These are phyloP conservation scores for Waltiozyma sp. DNA, from an alignment of 1,139 yeast genomes.

Conservation along the genomic window DNA sequence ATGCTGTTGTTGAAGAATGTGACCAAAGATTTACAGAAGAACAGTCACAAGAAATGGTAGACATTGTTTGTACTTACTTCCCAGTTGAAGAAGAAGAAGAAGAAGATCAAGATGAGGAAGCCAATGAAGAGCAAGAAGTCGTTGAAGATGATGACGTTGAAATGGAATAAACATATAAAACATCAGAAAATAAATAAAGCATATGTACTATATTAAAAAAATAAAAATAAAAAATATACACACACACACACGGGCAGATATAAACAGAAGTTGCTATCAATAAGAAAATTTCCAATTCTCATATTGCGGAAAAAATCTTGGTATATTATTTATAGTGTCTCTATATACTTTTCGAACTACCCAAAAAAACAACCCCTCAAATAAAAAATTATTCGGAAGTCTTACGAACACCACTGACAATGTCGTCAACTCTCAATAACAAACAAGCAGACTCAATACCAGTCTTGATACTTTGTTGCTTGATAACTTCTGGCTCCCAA, in stretches of 20 bases:
- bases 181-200: neutral
- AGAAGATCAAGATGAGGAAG: slow-evolving; percentile 6
- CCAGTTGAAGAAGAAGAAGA: slow-evolving; percentile 24
- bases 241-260: too few species aligned
- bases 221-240: too few species aligned
- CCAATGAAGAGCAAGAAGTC: slow-evolving; percentile 5
- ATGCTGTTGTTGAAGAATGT: slow-evolving; percentile 81
- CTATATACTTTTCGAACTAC: too few species aligned
- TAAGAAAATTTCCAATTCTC: too few species aligned
- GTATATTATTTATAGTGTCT: too few species aligned
- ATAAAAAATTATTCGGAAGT: slow-evolving; percentile 17
- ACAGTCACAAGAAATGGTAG: slow-evolving; percentile 43
- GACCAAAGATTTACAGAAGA: slow-evolving; percentile 68
- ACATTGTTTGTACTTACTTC: slow-evolving; percentile 36
- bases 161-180: neutral
- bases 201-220: neutral
- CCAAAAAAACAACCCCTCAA: too few species aligned
- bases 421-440: slow-evolving; percentile 90
- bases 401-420: slow-evolving; percentile 87
- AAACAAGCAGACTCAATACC: slow-evolving; percentile 96
- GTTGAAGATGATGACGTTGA: slow-evolving; percentile 3
- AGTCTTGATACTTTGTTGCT: slow-evolving; percentile 92
- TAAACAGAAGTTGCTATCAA: too few species aligned
- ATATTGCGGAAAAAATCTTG: too few species aligned
- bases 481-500: slow-evolving; percentile 98